Evolutionary conservation across 2,329 filamentous ascomycete species (phyloP).

Genomic region (Calonectria pseudoreteaudii): DNA sequence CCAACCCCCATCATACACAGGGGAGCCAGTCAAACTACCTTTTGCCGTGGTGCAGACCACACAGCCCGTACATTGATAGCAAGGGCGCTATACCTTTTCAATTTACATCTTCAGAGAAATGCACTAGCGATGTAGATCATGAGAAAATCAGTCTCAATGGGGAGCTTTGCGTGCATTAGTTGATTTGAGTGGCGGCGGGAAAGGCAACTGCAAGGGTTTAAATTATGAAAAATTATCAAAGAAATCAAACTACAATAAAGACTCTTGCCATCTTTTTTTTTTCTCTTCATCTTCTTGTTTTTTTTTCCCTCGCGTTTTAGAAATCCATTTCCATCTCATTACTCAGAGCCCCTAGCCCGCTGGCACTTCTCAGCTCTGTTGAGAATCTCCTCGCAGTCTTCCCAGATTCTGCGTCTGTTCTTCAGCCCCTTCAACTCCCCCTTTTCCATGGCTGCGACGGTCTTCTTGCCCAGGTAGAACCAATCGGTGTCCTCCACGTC

Average conservation of each 20-base stretch:
- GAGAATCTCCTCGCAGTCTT: not conserved
- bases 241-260: not conserved
- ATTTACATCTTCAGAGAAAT: not conserved
- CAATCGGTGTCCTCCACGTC: not conserved
- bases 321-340: not conserved
- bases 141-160: not conserved
- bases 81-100: not conserved
- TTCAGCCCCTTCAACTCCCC: not conserved
- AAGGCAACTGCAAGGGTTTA: not conserved
- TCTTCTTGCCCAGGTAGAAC: not conserved
- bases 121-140: not conserved
- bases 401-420: not conserved
- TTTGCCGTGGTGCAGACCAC: not conserved
- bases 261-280: not conserved
- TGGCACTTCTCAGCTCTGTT: not conserved
- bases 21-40: not conserved
- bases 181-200: not conserved
- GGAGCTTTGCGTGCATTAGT: not conserved
- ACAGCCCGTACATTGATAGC: not conserved
- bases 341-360: not conserved
- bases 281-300: not conserved
- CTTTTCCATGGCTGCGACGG: not conserved
- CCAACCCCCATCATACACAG: not conserved
- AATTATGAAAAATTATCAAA: not conserved
- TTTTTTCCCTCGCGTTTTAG: not conserved